Percentiles rank a stretch among this genome's conserved stretches.
Evolutionary conservation across 2,329 filamentous ascomycete genomes (phyloP).

Genomic region (Colletotrichum falcatum): DNA sequence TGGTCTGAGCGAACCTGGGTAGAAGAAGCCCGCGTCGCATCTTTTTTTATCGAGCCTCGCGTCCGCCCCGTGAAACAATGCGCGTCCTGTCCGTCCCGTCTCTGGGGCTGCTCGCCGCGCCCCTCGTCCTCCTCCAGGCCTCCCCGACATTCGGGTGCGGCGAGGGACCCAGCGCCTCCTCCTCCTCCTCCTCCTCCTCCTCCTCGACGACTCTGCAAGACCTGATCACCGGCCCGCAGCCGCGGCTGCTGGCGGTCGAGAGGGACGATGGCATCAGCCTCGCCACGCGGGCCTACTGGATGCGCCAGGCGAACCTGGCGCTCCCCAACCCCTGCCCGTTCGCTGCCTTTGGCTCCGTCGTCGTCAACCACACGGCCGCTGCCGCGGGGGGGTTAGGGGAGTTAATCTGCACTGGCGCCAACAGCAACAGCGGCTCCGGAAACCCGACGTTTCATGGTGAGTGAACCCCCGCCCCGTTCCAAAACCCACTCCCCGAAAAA

Average conservation of each 20-base stretch:
- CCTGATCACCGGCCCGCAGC: constrained; percentile 3
- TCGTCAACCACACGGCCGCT: constrained; percentile 66
- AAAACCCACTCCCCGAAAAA: too few relatives aligned
- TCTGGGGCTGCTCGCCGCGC: not conserved
- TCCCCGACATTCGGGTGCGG: not conserved
- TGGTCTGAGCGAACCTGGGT: not conserved
- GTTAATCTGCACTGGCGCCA: constrained; percentile 63
- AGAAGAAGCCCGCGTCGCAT: constrained; percentile 3
- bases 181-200: too few relatives aligned
- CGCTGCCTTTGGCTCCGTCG: constrained; percentile 63
- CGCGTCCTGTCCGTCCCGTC: constrained; percentile 4
- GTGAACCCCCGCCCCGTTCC: too few relatives aligned
- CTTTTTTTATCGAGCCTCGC: constrained; percentile 16
- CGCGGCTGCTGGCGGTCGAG: not conserved
- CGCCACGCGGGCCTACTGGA: constrained; percentile 61
- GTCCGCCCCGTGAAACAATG: constrained; percentile 22
- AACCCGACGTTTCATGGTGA: constrained; percentile 66
- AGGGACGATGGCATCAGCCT: constrained; percentile 48
- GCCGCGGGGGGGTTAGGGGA: constrained; percentile 57
- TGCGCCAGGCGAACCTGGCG: constrained; percentile 61
- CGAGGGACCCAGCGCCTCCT: constrained; percentile 5
- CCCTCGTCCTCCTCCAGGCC: constrained; percentile 19
- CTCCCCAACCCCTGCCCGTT: constrained; percentile 64
- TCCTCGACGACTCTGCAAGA: not conserved
- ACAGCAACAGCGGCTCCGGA: constrained; percentile 56